A percentile compares a stretch with the other conserved stretches of the same genome.
Evolutionary conservation across 208 protist species (phyloP).

Genomic region (Polymyxa betae): DNA sequence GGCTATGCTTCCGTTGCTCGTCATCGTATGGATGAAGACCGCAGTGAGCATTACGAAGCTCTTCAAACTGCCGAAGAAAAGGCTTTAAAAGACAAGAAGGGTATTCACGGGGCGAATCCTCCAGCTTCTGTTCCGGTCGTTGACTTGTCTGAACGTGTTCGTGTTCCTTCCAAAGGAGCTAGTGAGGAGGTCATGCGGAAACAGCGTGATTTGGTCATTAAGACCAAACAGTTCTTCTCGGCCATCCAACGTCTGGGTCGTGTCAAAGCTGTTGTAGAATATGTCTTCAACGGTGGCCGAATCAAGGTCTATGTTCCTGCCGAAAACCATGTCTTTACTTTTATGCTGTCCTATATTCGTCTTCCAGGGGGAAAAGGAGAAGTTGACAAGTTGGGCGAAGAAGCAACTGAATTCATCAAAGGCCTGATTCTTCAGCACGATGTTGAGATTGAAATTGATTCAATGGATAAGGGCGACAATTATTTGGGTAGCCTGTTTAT

Average conservation of each 20-base stretch:
- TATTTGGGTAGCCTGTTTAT: neutral
- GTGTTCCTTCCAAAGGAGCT: neutral
- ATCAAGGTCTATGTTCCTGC: conserved; percentile 14
- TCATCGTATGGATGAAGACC: conserved; percentile 45
- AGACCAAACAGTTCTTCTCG: conserved; percentile 51
- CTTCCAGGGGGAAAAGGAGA: neutral
- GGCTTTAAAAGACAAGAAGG: conserved; percentile 15
- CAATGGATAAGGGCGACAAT: conserved; percentile 45
- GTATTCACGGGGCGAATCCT: conserved; percentile 1
- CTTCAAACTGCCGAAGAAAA: conserved; percentile 20
- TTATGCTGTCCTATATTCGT: conserved; percentile 24
- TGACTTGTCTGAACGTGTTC: neutral
- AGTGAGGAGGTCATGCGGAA: neutral
- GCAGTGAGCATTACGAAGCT: conserved; percentile 37
- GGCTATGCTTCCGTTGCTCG: neutral
- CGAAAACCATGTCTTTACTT: conserved; percentile 15
- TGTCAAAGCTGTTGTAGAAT: conserved; percentile 46
- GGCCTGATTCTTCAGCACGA: neutral
- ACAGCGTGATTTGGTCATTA: neutral
- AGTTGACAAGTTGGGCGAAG: neutral
- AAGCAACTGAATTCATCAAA: conserved; percentile 39
- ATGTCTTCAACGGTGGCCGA: conserved; percentile 35
- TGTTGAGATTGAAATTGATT: conserved; percentile 36
- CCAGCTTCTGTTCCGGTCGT: neutral
- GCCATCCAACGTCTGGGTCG: neutral